Conservation (phyloP, 106 monocot genomes). For the Dendrobium catenatum region DNA sequence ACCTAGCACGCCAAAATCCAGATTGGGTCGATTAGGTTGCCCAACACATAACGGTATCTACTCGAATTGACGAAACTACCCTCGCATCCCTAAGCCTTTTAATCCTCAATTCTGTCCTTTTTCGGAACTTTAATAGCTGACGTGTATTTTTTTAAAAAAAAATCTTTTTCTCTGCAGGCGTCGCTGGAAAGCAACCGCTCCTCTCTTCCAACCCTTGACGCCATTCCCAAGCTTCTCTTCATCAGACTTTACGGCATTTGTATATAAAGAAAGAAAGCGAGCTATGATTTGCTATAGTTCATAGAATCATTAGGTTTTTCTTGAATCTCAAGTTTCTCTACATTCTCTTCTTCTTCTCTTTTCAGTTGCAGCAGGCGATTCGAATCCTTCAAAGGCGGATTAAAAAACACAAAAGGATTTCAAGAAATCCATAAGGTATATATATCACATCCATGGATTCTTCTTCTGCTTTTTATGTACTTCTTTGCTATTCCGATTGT, state of each 20-base stretch:
- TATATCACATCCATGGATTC: not conserved
- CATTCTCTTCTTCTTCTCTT: not conserved
- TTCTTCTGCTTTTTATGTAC: not conserved
- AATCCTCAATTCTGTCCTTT: not conserved
- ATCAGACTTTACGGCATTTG: not conserved
- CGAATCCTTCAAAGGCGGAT: not conserved
- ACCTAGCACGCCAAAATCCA: not conserved
- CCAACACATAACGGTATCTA: not conserved
- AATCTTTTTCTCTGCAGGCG: not conserved
- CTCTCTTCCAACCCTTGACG: conserved; percentile 1
- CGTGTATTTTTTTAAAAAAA: too few species aligned
- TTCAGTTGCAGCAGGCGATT: not conserved
- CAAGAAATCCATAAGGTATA: not conserved
- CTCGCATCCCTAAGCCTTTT: not conserved
- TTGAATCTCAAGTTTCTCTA: conserved; percentile 3
- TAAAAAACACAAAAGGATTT: not conserved
- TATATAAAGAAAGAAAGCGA: not conserved
- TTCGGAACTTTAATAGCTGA: not conserved
- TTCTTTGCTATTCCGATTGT: not conserved
- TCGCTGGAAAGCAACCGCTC: conserved; percentile 2
- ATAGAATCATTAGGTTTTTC: conserved; percentile 1
- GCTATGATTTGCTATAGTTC: not conserved
- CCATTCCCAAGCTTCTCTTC: not conserved
- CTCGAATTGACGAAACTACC: not conserved
- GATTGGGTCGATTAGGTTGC: not conserved